Evolutionary conservation across 208 protist genomes (phyloP), one percentile per base, ranked within the genome.

Genomic region (Trypanosoma platydactyli): DNA sequence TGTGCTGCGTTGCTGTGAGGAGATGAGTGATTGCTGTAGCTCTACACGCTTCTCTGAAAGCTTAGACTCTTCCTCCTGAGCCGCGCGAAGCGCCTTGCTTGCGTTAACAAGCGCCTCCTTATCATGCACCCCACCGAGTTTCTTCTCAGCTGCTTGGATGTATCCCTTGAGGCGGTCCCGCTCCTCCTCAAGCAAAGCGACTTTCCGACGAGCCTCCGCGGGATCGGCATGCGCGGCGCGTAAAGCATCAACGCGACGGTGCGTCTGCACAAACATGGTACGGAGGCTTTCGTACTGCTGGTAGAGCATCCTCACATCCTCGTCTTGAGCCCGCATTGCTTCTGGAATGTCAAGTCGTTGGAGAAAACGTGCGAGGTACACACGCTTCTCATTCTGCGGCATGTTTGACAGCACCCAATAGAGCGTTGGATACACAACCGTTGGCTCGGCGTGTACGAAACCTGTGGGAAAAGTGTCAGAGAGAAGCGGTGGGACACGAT

Each of bases 331-430:
- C 29, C 81, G 83, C 57, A 97, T 85, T 52, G 87, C 81, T 22
- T 97, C 89, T 6, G 89, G 89, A 42, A 97, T 83, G 25, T 97
- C 88, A 20, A 95, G 59, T 30, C 79, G 79, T 67, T 94, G 85
- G 51, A 97, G 79, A 67, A 95, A 97, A 24, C 88, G 80, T 4
- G 92, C 59, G 30, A 97, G 80, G 74, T 97, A 97, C 5, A 97
- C 92, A 44, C 92, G 92, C 81, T 95, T 97, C 54, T 81, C 73
- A 59, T 94, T 94, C 46, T 90, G 77, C 18, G 82, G 69, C 87
- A 92, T 94, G 73, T 92, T 86, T 5, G 81, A 91, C 12, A 97
- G 70, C 24, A 95, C 80, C 92, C 92, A 97, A 67, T 95, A 94
- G 41, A 97, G 68, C 24, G 79, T 86, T 18, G 92, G 89, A 69